phyloP scores from a whole-genome alignment of 2,329 filamentous ascomycete species.

The Dactylellina leptospora region DNA sequence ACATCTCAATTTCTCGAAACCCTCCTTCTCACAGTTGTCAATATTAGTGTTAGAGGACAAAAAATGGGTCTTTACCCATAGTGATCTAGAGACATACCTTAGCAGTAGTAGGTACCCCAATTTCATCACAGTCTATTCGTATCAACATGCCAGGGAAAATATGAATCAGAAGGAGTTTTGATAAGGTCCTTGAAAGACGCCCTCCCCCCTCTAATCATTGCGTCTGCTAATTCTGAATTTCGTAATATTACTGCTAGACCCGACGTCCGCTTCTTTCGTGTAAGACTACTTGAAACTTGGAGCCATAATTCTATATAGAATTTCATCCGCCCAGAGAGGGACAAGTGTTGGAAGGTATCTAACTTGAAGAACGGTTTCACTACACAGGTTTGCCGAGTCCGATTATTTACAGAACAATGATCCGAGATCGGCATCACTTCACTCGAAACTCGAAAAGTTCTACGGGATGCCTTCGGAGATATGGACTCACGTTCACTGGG shows the following conservation, averaged over 20 bases:
- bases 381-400: conserved; percentile 19
- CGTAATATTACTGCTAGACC: background rate
- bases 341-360: background rate
- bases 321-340: too few species aligned
- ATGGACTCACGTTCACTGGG: conserved; percentile 43
- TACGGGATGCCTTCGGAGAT: conserved; percentile 38
- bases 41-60: background rate
- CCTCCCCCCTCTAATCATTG: too few species aligned
- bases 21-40: too few species aligned
- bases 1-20: too few species aligned
- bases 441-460: conserved; percentile 14
- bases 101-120: background rate
- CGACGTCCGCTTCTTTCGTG: conserved; percentile 1
- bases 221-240: background rate
- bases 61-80: background rate
- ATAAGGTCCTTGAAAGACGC: too few species aligned
- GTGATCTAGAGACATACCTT: background rate
- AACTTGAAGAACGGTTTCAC: background rate
- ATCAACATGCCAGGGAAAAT: too few species aligned
- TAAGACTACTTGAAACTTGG: background rate
- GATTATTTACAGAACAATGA: conserved; percentile 18
- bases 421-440: conserved; percentile 1
- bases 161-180: too few species aligned
- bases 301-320: too few species aligned
- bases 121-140: background rate